Percentiles rank a stretch among this genome's conserved stretches.
Conservation (phyloP, 106 monocot genomes). For the Cymbidium sinense region DNA sequence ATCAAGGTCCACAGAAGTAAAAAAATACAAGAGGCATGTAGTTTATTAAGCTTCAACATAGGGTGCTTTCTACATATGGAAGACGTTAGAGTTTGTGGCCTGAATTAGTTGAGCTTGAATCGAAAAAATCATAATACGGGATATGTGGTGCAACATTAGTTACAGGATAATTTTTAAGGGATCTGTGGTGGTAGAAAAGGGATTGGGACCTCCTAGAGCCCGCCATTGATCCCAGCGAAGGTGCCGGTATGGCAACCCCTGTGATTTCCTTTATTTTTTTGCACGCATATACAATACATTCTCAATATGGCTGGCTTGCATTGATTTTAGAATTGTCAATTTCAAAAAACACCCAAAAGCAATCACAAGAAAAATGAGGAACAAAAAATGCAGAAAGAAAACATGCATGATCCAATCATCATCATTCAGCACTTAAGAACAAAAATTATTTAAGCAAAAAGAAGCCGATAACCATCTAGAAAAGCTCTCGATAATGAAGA, state of each 20-base stretch:
- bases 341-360: background rate
- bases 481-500: too few relatives aligned
- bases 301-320: background rate
- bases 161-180: too few relatives aligned
- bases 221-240: too few relatives aligned
- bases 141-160: too few relatives aligned
- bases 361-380: background rate
- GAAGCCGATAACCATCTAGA: too few relatives aligned
- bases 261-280: too few relatives aligned
- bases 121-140: too few relatives aligned
- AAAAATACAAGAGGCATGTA: background rate
- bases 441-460: background rate
- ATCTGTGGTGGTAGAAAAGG: too few relatives aligned
- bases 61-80: background rate
- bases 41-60: background rate
- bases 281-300: background rate
- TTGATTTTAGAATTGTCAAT: background rate
- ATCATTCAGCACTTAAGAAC: background rate
- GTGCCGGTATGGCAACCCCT: too few relatives aligned
- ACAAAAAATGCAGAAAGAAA: background rate
- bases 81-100: too few relatives aligned
- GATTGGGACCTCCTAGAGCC: too few relatives aligned
- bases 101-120: too few relatives aligned
- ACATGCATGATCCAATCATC: background rate
- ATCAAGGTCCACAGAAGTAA: background rate